Evolutionary conservation across 148 eudicot species (phyloP), one percentile per base, ranked within the genome.

Genomic region (Gaultheria prostrata): DNA sequence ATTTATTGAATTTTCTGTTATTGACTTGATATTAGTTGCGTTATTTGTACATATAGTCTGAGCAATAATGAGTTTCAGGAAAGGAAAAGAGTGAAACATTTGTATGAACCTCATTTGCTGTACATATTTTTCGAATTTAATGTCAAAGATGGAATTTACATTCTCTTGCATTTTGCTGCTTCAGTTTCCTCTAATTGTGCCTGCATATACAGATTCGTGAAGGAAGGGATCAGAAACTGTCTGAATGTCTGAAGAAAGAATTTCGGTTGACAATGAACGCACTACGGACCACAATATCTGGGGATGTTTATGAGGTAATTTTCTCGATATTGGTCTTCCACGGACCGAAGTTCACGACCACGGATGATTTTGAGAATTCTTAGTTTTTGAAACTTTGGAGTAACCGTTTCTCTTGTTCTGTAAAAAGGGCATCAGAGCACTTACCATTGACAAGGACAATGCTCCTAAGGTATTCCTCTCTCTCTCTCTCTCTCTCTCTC

Each of bases 391-490:
- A 53, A 30, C 7, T 46, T n/a, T 24, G 77, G 21, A 17, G 0
- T n/a, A 57, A 77, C 46, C 11, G 21, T 74, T 75, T 82, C 21
- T 39, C 80, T n/a, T 78, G 48, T 81, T 82, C 70, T 77, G 2
- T 33, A 79, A 67, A 54, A 86, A 97, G 98, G 99, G 99, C 59
- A 92, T 93, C 84, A 86, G 98, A 89, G 99, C 99, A 89, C 94
- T 94, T 83, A 91, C 93, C 63, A 92, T 97, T 43, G 98, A 97
- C 91, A 97, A 97, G 87, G 98, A 95, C 85, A 97, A 97, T 65
- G 26, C 91, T 82, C 99, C 99, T 50, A 97, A 93, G 93, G 99
- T 93, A 87, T 67, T 13, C 51, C 63, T 17, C 59, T 6, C 65
- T 57, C 65, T 21, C 26, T 51, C 54, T 51, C 54, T 51, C 54